These are phyloP conservation scores for Penicillium tannophilum DNA, from an alignment of 495 filamentous ascomycete species.

Conservation along the genomic window DNA sequence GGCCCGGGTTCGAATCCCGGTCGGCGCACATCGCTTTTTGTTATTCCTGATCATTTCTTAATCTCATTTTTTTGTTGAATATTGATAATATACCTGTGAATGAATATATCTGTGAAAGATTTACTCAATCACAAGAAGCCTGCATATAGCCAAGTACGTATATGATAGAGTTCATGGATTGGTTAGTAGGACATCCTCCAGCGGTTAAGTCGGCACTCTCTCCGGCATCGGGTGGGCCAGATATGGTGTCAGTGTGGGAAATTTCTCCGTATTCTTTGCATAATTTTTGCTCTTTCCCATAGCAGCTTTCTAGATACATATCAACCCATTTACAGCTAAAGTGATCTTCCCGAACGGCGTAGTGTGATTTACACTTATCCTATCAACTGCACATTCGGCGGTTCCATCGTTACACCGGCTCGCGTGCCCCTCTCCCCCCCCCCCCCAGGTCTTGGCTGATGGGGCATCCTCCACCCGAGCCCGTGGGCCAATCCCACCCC, in stretches of 20 bases:
- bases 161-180: background rate
- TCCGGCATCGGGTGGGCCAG: slow-evolving; percentile 6
- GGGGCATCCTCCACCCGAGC: slow-evolving; percentile 13
- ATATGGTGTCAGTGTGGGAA: slow-evolving; percentile 4
- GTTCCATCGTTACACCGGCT: slow-evolving; percentile 7
- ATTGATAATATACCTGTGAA: background rate
- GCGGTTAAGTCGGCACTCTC: slow-evolving; percentile 26
- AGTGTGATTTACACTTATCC: background rate
- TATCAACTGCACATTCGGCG: background rate
- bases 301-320: background rate
- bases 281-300: background rate
- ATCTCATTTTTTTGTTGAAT: background rate
- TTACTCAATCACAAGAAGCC: too few species aligned
- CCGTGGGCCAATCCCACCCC: slow-evolving; percentile 9
- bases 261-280: slow-evolving; percentile 8
- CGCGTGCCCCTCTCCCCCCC: slow-evolving; percentile 13
- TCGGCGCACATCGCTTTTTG: slow-evolving; percentile 16
- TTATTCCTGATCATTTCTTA: background rate
- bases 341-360: background rate
- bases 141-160: too few species aligned
- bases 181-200: background rate
- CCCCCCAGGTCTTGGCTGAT: slow-evolving; percentile 18
- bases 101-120: background rate
- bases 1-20: slow-evolving; percentile 37
- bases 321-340: background rate